Evolutionary conservation across 2,329 filamentous ascomycete species (phyloP), one percentile per base, ranked within the genome.

Genomic region (Lasiodiplodia citricola): DNA sequence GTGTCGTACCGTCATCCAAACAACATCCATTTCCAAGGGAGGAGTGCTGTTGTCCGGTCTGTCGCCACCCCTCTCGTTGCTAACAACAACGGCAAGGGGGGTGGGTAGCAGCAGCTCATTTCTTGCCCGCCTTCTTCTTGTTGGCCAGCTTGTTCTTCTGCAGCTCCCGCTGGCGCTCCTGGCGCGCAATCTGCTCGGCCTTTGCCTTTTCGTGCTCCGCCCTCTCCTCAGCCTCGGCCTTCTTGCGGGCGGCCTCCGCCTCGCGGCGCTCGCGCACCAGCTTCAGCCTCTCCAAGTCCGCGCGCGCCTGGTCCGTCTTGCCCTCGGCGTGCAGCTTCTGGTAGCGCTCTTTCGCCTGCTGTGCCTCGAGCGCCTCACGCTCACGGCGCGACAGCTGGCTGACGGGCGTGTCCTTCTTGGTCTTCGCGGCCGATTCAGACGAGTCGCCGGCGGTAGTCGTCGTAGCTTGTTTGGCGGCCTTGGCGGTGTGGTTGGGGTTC

Each of bases 281-380:
- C 79, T 85, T 89, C 76, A 99, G 83, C 68, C 96, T 88, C 69
- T 93, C 95, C 73, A 98, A 78, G 81, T 99, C 96, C 5, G 92
- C 91, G 79, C 93, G 91, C 58, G 95, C 94, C 85, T 97, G 92
- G 70, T 99, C 96, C 55, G 96, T 98, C 89, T 98, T 98, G 76
- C 95, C 95, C 77, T 94, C 92, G 68, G 94, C 92, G 76, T 97
- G 95, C 75, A 97, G 81, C 83, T 96, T 97, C 85, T 93, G 88
- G 78, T 97, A 97, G 73, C 90, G 87, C 84, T 97, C 94, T 80
- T 94, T 94, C 37, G 93, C 93, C 78, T 95, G 92, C 71, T 91
- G 90, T 1, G 94, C 94, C 82, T 97, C 92, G 41, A 96, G 77
- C 2, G 94, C 92, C 83, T 98, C 91, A 23, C 90, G 83, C 83